These are phyloP conservation scores for Posidonia australis DNA, from an alignment of 106 monocot genomes.

Conservation along the genomic window DNA sequence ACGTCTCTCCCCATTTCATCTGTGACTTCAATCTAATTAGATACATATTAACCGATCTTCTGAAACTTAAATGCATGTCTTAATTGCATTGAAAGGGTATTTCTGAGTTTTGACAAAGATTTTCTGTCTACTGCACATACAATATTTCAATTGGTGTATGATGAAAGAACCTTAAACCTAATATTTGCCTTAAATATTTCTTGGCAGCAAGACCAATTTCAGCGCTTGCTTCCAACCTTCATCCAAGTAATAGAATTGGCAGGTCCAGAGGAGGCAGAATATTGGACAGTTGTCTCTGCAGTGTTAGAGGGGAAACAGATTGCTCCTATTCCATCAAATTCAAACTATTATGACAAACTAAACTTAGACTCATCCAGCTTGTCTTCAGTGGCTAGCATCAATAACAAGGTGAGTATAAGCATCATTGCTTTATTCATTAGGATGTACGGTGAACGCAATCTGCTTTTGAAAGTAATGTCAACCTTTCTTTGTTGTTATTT, in stretches of 20 bases:
- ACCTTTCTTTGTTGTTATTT: too few species aligned
- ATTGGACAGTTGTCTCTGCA: conserved; percentile 70
- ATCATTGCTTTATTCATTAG: neutral
- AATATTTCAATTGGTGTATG: too few species aligned
- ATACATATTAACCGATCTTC: too few species aligned
- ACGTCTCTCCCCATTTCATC: too few species aligned
- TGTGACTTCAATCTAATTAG: too few species aligned
- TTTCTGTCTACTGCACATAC: too few species aligned
- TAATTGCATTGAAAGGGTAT: too few species aligned
- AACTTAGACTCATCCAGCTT: conserved; percentile 10
- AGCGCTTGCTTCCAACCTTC: conserved; percentile 75
- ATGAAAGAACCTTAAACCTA: too few species aligned
- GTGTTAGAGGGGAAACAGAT: conserved; percentile 78
- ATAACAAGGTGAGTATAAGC: conserved; percentile 57
- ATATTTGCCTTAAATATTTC: neutral
- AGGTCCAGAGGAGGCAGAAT: conserved; percentile 64
- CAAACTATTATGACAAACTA: conserved; percentile 25
- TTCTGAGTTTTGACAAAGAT: too few species aligned
- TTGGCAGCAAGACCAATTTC: conserved; percentile 86
- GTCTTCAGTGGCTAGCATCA: conserved; percentile 28
- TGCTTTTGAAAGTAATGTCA: too few species aligned
- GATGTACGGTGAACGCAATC: neutral
- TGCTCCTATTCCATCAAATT: conserved; percentile 13
- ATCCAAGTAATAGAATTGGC: conserved; percentile 89
- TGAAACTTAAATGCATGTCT: too few species aligned